phyloP scores from a whole-genome alignment of 768 basidiomycete species.

The Saitozyma sp. region DNA sequence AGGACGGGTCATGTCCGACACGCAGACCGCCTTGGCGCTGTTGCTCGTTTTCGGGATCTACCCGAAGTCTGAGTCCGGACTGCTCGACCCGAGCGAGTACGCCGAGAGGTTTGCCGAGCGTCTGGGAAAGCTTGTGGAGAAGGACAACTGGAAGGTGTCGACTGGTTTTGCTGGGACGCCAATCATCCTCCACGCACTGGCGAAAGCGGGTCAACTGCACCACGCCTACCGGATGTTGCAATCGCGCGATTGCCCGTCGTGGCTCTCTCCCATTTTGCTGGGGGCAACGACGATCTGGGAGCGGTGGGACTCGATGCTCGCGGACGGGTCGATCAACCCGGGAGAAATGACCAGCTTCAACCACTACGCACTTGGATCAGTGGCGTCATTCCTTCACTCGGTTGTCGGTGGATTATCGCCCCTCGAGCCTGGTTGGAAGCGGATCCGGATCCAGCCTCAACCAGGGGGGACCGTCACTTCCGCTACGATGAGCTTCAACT shows the following conservation, averaged over 20 bases:
- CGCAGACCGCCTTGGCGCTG: conserved; percentile 41
- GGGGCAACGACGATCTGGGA: conserved; percentile 43
- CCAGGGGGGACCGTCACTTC: conserved; percentile 29
- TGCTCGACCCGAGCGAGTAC: conserved; percentile 17
- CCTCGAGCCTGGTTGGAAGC: conserved; percentile 29
- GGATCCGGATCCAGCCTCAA: conserved; percentile 23
- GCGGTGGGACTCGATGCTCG: conserved; percentile 38
- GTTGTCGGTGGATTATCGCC: conserved; percentile 29
- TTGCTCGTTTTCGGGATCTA: conserved; percentile 31
- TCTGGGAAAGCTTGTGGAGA: conserved; percentile 19
- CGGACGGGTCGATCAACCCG: conserved; percentile 35
- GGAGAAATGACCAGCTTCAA: conserved; percentile 46
- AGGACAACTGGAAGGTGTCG: conserved; percentile 30
- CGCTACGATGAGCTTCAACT: conserved; percentile 12
- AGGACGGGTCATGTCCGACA: conserved; percentile 41
- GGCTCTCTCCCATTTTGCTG: conserved; percentile 38
- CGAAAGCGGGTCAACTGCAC: conserved; percentile 24
- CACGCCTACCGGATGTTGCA: conserved; percentile 48
- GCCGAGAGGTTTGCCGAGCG: conserved; percentile 18
- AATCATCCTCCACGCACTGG: conserved; percentile 36
- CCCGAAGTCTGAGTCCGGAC: no score
- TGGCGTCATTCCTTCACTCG: conserved; percentile 30
- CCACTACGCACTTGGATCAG: conserved; percentile 41
- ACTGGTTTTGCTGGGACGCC: conserved; percentile 51
- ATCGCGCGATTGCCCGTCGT: conserved; percentile 33